phyloP scores from a whole-genome alignment of 768 basidiomycete genomes.

The Auriculariales sp. region DNA sequence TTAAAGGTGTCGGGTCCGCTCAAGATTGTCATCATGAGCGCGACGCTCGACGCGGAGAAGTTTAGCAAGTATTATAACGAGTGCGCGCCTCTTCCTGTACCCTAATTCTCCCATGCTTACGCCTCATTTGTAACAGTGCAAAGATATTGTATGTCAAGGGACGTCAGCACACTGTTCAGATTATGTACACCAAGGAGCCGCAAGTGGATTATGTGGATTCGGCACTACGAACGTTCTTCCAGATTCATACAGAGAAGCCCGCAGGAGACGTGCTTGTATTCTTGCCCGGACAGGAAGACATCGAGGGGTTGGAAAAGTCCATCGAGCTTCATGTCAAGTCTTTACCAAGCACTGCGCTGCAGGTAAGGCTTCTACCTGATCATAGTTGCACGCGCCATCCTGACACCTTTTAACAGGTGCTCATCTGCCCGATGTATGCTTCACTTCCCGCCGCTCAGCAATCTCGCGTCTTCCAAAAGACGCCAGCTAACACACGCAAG shows the following conservation, averaged over 20 bases:
- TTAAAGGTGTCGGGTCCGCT: slow-evolving; percentile 50
- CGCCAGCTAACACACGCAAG: slow-evolving; percentile 61
- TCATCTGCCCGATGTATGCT: slow-evolving; percentile 73
- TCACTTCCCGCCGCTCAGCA: slow-evolving; percentile 69
- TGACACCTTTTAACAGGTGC: slow-evolving; percentile 31
- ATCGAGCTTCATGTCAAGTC: slow-evolving; percentile 54
- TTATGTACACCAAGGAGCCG: slow-evolving; percentile 60
- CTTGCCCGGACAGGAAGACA: slow-evolving; percentile 94
- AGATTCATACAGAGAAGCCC: slow-evolving; percentile 70
- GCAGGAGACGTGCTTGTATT: slow-evolving; percentile 88
- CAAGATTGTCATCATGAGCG: slow-evolving; percentile 94
- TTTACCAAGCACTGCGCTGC: slow-evolving; percentile 41
- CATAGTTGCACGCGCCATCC: not conserved
- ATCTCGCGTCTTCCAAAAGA: slow-evolving; percentile 54
- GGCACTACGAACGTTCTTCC: slow-evolving; percentile 85
- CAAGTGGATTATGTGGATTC: slow-evolving; percentile 80
- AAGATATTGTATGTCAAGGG: slow-evolving; percentile 86
- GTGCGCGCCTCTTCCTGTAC: slow-evolving; percentile 28
- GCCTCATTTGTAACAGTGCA: slow-evolving; percentile 33
- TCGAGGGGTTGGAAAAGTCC: slow-evolving; percentile 70
- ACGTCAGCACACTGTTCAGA: slow-evolving; percentile 80
- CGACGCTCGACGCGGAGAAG: slow-evolving; percentile 89
- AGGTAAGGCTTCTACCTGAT: slow-evolving; percentile 22
- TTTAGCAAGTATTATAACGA: slow-evolving; percentile 78
- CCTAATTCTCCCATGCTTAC: not conserved